A percentile compares a stretch with the other conserved stretches of the same genome.
phyloP scores from a whole-genome alignment of 179 eudicot species.

The Silene coronaria region DNA sequence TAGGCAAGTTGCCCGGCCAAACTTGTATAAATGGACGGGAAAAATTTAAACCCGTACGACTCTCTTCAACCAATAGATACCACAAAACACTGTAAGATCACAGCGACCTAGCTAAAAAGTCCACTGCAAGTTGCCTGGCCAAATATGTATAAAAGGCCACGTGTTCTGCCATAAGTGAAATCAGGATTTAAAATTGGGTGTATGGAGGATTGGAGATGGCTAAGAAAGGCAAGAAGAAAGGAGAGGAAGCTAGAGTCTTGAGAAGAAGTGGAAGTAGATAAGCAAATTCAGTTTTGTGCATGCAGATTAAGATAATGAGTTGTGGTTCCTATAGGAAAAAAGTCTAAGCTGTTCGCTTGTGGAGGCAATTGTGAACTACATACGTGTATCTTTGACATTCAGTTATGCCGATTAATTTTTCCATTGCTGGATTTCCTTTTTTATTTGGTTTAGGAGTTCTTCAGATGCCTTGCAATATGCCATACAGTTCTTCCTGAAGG shows the following conservation, averaged over 20 bases:
- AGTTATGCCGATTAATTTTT: background rate
- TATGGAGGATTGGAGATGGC: background rate
- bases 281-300: background rate
- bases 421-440: constrained; percentile 5
- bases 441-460: constrained; percentile 70
- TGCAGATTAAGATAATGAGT: background rate
- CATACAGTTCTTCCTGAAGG: constrained; percentile 98
- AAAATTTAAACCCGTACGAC: no score
- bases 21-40: no score
- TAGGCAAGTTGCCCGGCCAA: background rate
- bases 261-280: background rate
- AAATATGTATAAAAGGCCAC: background rate
- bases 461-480: constrained; percentile 96
- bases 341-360: background rate
- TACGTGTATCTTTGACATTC: constrained; percentile 7
- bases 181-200: background rate
- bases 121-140: background rate
- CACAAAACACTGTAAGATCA: background rate
- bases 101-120: background rate
- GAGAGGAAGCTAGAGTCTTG: background rate
- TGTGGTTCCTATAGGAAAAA: background rate
- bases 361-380: background rate
- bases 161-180: background rate
- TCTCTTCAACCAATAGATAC: background rate
- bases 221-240: background rate